phyloP scores from a whole-genome alignment of 1,284 basidiomycete species.

The Rhodofomes roseus region DNA sequence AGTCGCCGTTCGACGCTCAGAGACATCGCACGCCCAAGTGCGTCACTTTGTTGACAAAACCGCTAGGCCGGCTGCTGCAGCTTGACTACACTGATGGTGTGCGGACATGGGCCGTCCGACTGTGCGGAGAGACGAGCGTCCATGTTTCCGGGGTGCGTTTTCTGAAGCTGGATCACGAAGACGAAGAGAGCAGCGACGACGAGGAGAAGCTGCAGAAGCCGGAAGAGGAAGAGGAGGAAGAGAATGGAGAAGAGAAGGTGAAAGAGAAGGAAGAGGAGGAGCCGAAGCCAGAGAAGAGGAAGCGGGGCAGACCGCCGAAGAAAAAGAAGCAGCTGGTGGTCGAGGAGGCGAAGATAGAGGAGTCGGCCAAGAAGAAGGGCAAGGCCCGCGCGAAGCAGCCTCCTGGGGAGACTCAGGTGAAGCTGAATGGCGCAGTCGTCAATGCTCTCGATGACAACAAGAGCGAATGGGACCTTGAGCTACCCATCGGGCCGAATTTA shows the following conservation, averaged over 20 bases:
- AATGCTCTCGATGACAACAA: slow-evolving; percentile 7
- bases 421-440: slow-evolving; percentile 26
- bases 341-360: slow-evolving; percentile 8
- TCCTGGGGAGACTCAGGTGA: slow-evolving; percentile 23
- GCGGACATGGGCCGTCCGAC: slow-evolving; percentile 60
- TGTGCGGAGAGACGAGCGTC: slow-evolving; percentile 51
- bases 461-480: slow-evolving; percentile 51
- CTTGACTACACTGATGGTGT: slow-evolving; percentile 64
- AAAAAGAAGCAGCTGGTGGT: slow-evolving; percentile 2
- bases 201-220: slow-evolving; percentile 21
- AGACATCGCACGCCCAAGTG: slow-evolving; percentile 29
- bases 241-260: slow-evolving; percentile 15
- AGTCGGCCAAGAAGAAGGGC: slow-evolving; percentile 22
- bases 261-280: slow-evolving; percentile 9
- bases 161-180: slow-evolving; percentile 45
- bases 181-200: slow-evolving; percentile 30
- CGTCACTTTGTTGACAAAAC: slow-evolving; percentile 50
- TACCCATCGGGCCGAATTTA: slow-evolving; percentile 50
- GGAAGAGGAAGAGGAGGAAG: slow-evolving; percentile 15
- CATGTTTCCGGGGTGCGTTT: slow-evolving; percentile 51
- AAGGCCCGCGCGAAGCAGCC: slow-evolving; percentile 22
- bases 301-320: slow-evolving; percentile 1
- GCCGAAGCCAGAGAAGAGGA: slow-evolving; percentile 5
- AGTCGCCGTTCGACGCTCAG: slow-evolving; percentile 31
- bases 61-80: slow-evolving; percentile 50